Evolutionary conservation across 2,329 filamentous ascomycete genomes (phyloP), one percentile per base, ranked within the genome.

Genomic region (Arthrobotrys entomopaga): DNA sequence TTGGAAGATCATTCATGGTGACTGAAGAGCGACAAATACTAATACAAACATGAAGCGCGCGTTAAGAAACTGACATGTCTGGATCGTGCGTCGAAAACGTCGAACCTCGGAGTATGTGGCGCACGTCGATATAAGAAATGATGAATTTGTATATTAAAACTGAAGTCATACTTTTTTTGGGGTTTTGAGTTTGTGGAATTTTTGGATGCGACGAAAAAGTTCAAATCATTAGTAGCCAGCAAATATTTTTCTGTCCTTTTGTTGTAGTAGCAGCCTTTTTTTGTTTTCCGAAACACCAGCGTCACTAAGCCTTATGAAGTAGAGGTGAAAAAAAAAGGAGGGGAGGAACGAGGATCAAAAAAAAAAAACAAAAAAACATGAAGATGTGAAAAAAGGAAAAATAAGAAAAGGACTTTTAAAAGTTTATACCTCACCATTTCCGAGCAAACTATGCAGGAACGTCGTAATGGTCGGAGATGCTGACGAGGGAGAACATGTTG

Each of bases 21-120:
- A 63, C 59, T 49, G 50, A 67, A 59, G 42, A 74, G 57, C 63
- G 63, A 34, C 59, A 54, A 19, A 74, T 74, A 74, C 63, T 64
- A 74, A 74, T 74, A 74, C 70, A 74, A 74, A 74, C 63, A 74
- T 66, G 70, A 59, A 74, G 63, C 70, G 70, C 70, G 70, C 52
- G 57, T 54, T 43, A 50, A 64, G 56, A 46, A 67, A 67, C 43
- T 74, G 70, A 74, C 70, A 74, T 64, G 46, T 72, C 53, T 65
- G 63, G 49, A 63, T 57, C 54, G 53, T 64, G 56, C 60, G 70
- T 74, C 70, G 70, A 59, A 67, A 58, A 54, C 65, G 70, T 67
- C 70, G 70, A 67, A 74, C 70, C 59, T 56, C 49, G 67, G 67
- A 46, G 20, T 50, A 48, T 15, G 42, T 52, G 56, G 59, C 38